phyloP scores from a whole-genome alignment of 2,329 filamentous ascomycete species.

The Aspergillus spinulosporus region DNA sequence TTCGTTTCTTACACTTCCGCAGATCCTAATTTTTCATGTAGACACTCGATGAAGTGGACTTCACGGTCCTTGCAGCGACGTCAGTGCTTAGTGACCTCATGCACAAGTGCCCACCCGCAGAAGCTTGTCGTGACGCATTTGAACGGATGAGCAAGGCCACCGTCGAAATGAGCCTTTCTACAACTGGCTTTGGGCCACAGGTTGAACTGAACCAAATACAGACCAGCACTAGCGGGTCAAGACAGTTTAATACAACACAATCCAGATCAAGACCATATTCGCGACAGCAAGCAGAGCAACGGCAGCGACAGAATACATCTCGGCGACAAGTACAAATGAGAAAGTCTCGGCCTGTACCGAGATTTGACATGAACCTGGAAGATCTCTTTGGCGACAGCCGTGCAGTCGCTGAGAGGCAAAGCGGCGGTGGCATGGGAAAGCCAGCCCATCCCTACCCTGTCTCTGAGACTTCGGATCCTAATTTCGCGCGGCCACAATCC shows the following conservation, averaged over 20 bases:
- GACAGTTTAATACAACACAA: constrained; percentile 18
- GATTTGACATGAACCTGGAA: constrained; percentile 60
- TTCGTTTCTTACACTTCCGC: not conserved
- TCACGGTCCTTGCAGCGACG: constrained; percentile 88
- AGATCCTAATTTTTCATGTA: constrained; percentile 26
- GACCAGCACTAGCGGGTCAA: constrained; percentile 17
- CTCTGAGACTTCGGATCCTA: constrained; percentile 26
- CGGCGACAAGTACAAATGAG: constrained; percentile 37
- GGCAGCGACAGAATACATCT: constrained; percentile 29
- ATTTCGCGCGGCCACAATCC: constrained; percentile 28
- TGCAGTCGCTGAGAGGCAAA: constrained; percentile 37
- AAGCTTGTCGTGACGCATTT: constrained; percentile 92
- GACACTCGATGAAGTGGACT: constrained; percentile 93
- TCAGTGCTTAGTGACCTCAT: constrained; percentile 90
- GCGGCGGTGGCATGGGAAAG: constrained; percentile 30
- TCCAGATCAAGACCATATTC: constrained; percentile 15
- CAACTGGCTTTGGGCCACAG: constrained; percentile 70
- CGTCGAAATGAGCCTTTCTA: constrained; percentile 89
- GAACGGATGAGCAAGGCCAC: constrained; percentile 94
- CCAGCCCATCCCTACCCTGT: constrained; percentile 31
- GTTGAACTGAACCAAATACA: constrained; percentile 32
- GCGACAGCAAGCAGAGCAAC: constrained; percentile 22
- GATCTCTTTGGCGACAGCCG: constrained; percentile 51
- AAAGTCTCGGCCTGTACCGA: constrained; percentile 50
- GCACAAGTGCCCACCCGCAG: constrained; percentile 90